Conservation (phyloP, 1,284 basidiomycete species). For the Pyrrhoderma noxium region DNA sequence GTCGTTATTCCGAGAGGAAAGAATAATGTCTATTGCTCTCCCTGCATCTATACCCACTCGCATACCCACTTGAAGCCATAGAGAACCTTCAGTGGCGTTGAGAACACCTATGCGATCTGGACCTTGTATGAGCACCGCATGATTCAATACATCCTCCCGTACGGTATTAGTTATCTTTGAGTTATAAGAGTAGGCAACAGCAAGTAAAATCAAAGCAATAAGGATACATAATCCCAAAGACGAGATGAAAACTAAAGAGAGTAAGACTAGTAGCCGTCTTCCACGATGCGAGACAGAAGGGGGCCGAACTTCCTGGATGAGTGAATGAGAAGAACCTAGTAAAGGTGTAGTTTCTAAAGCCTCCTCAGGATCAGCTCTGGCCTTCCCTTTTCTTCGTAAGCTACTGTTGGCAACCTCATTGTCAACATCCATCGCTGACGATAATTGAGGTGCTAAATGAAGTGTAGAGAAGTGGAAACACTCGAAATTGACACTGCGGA, state of each 20-base stretch:
- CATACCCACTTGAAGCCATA: slow-evolving; percentile 53
- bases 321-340: slow-evolving; percentile 19
- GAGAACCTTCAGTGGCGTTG: slow-evolving; percentile 50
- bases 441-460: not conserved
- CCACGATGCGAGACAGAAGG: slow-evolving; percentile 18
- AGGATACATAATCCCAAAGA: slow-evolving; percentile 36
- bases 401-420: not conserved
- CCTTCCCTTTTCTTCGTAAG: slow-evolving; percentile 25
- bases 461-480: not conserved
- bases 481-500: too few species aligned
- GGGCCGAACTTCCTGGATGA: slow-evolving; percentile 14
- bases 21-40: slow-evolving; percentile 37
- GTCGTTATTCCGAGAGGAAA: slow-evolving; percentile 31
- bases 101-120: slow-evolving; percentile 55
- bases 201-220: slow-evolving; percentile 34
- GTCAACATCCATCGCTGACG: not conserved
- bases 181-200: slow-evolving; percentile 59
- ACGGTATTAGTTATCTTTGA: slow-evolving; percentile 46
- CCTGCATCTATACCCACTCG: slow-evolving; percentile 61
- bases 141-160: slow-evolving; percentile 48
- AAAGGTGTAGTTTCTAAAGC: slow-evolving; percentile 29
- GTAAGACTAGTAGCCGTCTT: slow-evolving; percentile 22
- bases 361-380: slow-evolving; percentile 24
- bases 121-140: slow-evolving; percentile 49
- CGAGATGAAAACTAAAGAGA: slow-evolving; percentile 26